These are phyloP conservation scores for Heterobasidion annosum DNA, from an alignment of 1,284 basidiomycete species.

Conservation along the genomic window DNA sequence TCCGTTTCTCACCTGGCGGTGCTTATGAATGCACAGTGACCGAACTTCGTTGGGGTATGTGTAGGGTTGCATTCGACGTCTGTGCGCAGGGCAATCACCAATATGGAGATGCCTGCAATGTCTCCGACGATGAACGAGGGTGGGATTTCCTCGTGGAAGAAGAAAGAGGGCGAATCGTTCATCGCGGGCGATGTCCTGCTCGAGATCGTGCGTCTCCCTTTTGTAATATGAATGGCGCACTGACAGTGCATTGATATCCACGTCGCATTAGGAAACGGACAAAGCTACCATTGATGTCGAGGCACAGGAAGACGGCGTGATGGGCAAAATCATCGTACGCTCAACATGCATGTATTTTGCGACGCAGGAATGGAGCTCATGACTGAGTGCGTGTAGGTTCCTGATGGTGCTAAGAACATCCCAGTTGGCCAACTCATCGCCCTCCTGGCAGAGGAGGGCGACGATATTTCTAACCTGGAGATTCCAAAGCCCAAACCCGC, in stretches of 20 bases:
- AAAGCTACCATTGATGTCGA: constrained; percentile 99
- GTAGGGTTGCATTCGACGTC: constrained; percentile 52
- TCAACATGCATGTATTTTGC: background rate
- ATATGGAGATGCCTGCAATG: constrained; percentile 90
- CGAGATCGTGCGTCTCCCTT: constrained; percentile 69
- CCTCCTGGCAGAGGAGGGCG: constrained; percentile 92
- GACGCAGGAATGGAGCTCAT: background rate
- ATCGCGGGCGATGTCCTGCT: constrained; percentile 83
- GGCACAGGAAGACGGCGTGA: constrained; percentile 90
- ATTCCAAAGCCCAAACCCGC: constrained; percentile 39
- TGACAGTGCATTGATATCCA: background rate
- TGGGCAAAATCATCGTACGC: constrained; percentile 87
- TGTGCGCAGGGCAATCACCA: constrained; percentile 52
- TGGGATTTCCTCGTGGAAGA: constrained; percentile 90
- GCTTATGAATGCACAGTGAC: background rate
- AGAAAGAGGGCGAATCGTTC: constrained; percentile 82
- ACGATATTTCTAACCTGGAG: constrained; percentile 84
- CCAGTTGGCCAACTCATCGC: constrained; percentile 87
- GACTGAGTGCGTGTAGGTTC: constrained; percentile 35
- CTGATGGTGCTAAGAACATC: constrained; percentile 80
- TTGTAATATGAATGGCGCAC: no score
- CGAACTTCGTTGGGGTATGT: background rate
- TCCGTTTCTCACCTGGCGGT: background rate
- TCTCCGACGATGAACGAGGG: constrained; percentile 99
- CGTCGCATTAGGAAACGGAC: constrained; percentile 81